These are phyloP conservation scores for Malus hybrid DNA, from an alignment of 331 rosid species.

Conservation along the genomic window DNA sequence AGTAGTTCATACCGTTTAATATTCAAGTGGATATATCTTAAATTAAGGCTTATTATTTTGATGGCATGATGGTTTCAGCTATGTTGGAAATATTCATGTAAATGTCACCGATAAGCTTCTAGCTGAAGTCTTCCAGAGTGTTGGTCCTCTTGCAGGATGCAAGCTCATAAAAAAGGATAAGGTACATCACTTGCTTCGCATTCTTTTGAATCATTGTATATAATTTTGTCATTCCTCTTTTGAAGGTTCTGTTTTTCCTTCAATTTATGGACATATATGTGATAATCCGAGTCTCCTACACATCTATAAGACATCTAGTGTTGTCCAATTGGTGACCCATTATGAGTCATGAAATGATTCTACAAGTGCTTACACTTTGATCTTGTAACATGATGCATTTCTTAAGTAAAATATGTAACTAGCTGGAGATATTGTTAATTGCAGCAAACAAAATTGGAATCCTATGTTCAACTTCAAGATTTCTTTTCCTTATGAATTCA, in stretches of 20 bases:
- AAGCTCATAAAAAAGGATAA: conserved; percentile 83
- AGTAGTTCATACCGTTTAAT: background rate
- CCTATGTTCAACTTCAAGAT: background rate
- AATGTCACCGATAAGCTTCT: conserved; percentile 77
- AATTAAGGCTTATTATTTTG: background rate
- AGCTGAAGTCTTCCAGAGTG: conserved; percentile 60
- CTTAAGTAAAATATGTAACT: too few species aligned
- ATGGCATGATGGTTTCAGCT: conserved; percentile 32
- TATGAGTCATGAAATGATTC: background rate
- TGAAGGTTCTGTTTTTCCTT: background rate
- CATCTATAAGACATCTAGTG: background rate
- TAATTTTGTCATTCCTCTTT: background rate
- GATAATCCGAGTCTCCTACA: background rate
- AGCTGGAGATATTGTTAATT: background rate
- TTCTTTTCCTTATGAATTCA: background rate
- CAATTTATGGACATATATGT: background rate
- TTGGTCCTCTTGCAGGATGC: conserved; percentile 80
- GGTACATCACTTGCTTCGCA: conserved; percentile 18
- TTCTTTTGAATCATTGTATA: background rate
- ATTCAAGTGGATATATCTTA: background rate
- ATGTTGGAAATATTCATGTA: conserved; percentile 77
- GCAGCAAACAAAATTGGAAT: background rate
- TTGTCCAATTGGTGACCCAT: background rate
- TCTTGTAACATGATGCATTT: background rate
- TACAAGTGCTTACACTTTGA: background rate